Percentiles rank a stretch among this genome's conserved stretches.
Evolutionary conservation across 768 basidiomycete species (phyloP).

Genomic region (Guyanaporus albipodus): DNA sequence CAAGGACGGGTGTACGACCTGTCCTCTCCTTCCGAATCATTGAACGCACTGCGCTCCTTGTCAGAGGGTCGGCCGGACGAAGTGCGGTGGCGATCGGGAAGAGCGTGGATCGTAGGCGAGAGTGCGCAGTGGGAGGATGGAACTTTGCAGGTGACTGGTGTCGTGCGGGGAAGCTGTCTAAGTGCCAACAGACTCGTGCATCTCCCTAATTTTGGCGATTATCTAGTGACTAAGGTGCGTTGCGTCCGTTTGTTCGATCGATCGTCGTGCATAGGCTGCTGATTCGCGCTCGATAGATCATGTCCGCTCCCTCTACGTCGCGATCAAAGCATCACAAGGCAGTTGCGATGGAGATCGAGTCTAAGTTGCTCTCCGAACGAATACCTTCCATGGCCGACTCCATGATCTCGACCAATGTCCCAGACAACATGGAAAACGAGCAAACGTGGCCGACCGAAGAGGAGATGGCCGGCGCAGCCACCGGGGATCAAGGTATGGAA

Average conservation of each 20-base stretch:
- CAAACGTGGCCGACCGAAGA: slow-evolving; percentile 99
- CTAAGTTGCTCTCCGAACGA: slow-evolving; percentile 58
- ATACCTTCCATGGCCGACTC: slow-evolving; percentile 71
- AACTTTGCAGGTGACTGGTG: slow-evolving; percentile 71
- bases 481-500: slow-evolving; percentile 14
- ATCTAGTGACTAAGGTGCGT: slow-evolving; percentile 72
- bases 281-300: slow-evolving; percentile 47
- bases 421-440: slow-evolving; percentile 88
- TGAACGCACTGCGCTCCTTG: slow-evolving; percentile 70
- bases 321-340: slow-evolving; percentile 32
- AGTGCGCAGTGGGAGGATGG: slow-evolving; percentile 62
- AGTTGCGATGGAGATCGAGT: slow-evolving; percentile 64
- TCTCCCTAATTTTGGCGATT: slow-evolving; percentile 85
- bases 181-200: slow-evolving; percentile 86
- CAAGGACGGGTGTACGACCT: slow-evolving; percentile 77
- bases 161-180: slow-evolving; percentile 71
- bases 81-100: slow-evolving; percentile 78
- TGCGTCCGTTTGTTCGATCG: background rate
- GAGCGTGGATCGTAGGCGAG: slow-evolving; percentile 74
- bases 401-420: slow-evolving; percentile 80
- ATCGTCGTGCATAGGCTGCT: background rate
- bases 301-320: slow-evolving; percentile 56
- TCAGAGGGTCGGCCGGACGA: slow-evolving; percentile 82
- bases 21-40: slow-evolving; percentile 54
- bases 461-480: slow-evolving; percentile 61